phyloP scores from a whole-genome alignment of 352 stramenopile species.

The Aphanomyces invadans region DNA sequence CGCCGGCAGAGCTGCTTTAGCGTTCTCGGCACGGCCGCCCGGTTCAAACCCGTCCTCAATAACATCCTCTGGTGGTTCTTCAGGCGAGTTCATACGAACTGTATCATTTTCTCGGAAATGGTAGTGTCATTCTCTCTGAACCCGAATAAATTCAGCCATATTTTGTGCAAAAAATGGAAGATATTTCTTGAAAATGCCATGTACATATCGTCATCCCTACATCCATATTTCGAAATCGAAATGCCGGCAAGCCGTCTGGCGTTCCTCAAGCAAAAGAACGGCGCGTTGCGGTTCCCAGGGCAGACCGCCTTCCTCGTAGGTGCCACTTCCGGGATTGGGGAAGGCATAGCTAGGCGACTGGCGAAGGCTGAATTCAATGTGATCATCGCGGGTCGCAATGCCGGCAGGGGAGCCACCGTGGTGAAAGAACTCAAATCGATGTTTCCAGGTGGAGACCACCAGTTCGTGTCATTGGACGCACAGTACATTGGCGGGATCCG shows the following conservation, averaged over 20 bases:
- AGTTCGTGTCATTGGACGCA: background rate
- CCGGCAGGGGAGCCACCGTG: background rate
- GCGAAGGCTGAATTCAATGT: slow-evolving; percentile 11
- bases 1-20: background rate
- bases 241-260: background rate
- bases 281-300: background rate
- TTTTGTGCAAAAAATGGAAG: too few relatives aligned
- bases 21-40: too few relatives aligned
- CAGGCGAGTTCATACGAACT: too few relatives aligned
- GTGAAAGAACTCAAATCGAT: background rate
- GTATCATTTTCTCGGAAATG: too few relatives aligned
- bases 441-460: background rate
- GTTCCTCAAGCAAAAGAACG: background rate
- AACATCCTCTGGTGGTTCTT: too few relatives aligned
- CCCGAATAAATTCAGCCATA: too few relatives aligned
- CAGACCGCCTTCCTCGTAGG: slow-evolving; percentile 15
- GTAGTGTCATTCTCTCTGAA: too few relatives aligned
- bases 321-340: slow-evolving; percentile 9
- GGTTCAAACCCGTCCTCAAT: too few relatives aligned
- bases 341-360: slow-evolving; percentile 6
- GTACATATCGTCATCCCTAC: too few relatives aligned
- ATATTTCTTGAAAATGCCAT: too few relatives aligned
- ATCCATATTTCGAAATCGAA: too few relatives aligned
- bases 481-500: background rate
- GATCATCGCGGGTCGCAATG: slow-evolving; percentile 9